Conservation (phyloP, 73 alveolate genomes). For the Paramecium octaurelia region DNA sequence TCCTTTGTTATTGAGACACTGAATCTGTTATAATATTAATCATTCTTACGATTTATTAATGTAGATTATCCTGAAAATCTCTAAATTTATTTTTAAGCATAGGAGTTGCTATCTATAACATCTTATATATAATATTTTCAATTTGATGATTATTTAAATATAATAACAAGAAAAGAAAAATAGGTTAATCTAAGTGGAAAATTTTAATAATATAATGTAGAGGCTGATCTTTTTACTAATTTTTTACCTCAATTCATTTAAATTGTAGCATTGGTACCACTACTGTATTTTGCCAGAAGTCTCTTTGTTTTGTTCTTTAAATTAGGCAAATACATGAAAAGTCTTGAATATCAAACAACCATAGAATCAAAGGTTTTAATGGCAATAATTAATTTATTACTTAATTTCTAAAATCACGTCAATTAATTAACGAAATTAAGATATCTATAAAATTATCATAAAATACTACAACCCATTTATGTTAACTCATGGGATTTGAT, state of each 20-base stretch:
- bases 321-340: background rate
- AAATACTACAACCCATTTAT: background rate
- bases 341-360: background rate
- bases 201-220: background rate
- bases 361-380: background rate
- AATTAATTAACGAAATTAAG: background rate
- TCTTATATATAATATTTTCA: background rate
- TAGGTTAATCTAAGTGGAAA: background rate
- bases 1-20: background rate
- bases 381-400: background rate
- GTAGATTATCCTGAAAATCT: background rate
- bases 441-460: background rate
- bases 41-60: background rate
- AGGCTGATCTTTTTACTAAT: background rate
- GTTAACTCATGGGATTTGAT: background rate
- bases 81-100: background rate
- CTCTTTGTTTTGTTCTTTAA: background rate
- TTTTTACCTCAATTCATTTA: background rate
- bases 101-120: background rate
- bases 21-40: background rate
- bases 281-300: background rate
- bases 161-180: background rate
- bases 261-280: background rate
- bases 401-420: too few species aligned
- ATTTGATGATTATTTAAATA: background rate